Evolutionary conservation across 106 monocot genomes (phyloP).

Genomic region (Apostasia shenzhenica): DNA sequence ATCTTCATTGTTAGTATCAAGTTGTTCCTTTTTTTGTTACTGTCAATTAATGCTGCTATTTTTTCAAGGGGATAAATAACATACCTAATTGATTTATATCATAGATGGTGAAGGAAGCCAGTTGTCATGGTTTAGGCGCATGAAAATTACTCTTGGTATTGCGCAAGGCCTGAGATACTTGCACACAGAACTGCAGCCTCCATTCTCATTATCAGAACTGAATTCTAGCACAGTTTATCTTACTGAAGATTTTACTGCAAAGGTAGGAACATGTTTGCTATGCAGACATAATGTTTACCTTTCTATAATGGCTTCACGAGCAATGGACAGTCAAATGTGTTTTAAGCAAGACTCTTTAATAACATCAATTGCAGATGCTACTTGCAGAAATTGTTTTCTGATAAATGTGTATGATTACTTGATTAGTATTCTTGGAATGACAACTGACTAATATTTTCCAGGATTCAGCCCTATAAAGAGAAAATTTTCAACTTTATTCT

Average conservation of each 20-base stretch:
- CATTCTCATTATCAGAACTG: conserved; percentile 65
- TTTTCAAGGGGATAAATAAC: neutral
- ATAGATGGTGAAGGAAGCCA: conserved; percentile 72
- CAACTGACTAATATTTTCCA: too few relatives aligned
- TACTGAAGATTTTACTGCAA: conserved; percentile 95
- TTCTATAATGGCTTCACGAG: neutral
- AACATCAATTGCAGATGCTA: too few relatives aligned
- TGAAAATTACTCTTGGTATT: conserved; percentile 79
- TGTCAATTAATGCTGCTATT: neutral
- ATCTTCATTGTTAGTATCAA: conserved; percentile 79
- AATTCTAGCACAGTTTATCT: conserved; percentile 72
- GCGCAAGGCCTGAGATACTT: conserved; percentile 73
- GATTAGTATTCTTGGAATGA: too few relatives aligned
- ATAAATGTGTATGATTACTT: too few relatives aligned
- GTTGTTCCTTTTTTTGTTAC: conserved; percentile 1
- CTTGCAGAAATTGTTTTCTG: too few relatives aligned
- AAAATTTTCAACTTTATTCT: too few relatives aligned
- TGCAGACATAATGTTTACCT: neutral
- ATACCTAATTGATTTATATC: neutral
- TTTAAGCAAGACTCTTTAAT: neutral
- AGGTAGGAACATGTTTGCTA: conserved; percentile 38
- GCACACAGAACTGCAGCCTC: conserved; percentile 86
- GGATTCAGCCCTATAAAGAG: too few relatives aligned
- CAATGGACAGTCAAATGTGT: neutral
- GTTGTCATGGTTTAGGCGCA: conserved; percentile 83